Percentiles rank a stretch among this genome's conserved stretches.
phyloP scores from a whole-genome alignment of 2,329 filamentous ascomycete species.

The Talaromyces sp. region DNA sequence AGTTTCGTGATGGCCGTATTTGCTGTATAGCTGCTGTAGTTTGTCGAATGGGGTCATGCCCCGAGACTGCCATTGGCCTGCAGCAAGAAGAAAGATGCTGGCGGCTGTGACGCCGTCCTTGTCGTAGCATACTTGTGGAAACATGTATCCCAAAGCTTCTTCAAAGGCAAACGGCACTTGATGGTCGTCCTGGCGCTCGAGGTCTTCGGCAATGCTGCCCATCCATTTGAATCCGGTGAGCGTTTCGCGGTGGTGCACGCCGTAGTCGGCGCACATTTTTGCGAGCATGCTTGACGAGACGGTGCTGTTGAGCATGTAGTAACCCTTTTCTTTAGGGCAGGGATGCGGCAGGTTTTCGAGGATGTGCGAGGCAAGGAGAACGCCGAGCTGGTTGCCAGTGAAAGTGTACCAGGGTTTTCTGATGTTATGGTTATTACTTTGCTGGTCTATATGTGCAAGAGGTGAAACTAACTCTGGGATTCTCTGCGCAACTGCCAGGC shows the following conservation, averaged over 20 bases:
- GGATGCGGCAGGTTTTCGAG: conserved; percentile 42
- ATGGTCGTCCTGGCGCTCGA: conserved; percentile 44
- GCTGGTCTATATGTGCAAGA: background rate
- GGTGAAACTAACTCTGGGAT: conserved; percentile 35
- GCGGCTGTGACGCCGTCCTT: conserved; percentile 62
- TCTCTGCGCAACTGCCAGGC: conserved; percentile 58
- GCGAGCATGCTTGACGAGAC: conserved; percentile 62
- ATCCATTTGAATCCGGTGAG: conserved; percentile 67
- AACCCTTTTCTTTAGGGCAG: conserved; percentile 29
- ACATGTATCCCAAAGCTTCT: conserved; percentile 65
- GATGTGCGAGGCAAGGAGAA: conserved; percentile 56
- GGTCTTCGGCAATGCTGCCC: conserved; percentile 55
- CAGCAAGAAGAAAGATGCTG: conserved; percentile 54
- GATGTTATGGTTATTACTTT: background rate
- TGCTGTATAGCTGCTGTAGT: conserved; percentile 53
- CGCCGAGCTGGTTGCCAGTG: conserved; percentile 62
- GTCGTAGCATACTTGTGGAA: conserved; percentile 57
- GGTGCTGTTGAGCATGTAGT: conserved; percentile 58
- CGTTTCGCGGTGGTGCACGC: conserved; percentile 57
- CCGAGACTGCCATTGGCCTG: conserved; percentile 46
- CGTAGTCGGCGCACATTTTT: conserved; percentile 51
- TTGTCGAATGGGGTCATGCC: conserved; percentile 55
- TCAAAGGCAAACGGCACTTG: conserved; percentile 57
- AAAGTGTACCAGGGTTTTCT: conserved; percentile 55
- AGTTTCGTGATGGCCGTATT: conserved; percentile 59